Conservation (phyloP, 768 basidiomycete genomes). For the Neoboletus magnificus region DNA sequence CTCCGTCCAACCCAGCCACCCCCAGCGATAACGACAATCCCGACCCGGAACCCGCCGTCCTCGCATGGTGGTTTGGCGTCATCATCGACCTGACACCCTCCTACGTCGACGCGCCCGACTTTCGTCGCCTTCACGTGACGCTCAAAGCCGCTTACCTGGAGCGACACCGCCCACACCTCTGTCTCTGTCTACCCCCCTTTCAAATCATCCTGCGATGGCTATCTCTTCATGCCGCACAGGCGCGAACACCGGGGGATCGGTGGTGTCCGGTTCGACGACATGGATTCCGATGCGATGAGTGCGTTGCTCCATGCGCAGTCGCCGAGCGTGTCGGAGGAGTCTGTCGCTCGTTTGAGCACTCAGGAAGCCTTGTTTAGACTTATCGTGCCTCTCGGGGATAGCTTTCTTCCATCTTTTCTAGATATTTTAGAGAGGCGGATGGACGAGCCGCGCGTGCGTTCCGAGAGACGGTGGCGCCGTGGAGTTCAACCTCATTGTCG, state of each 20-base stretch:
- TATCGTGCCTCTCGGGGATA: conserved; percentile 39
- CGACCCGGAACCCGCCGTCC: conserved; percentile 6
- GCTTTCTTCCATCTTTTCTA: conserved; percentile 47
- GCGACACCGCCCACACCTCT: conserved; percentile 10
- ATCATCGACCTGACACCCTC: conserved; percentile 47
- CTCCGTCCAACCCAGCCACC: not conserved
- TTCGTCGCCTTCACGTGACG: conserved; percentile 43
- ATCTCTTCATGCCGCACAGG: conserved; percentile 53
- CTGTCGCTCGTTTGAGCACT: conserved; percentile 15
- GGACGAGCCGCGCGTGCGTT: conserved; percentile 22
- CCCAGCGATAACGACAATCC: not conserved
- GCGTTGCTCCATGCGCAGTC: conserved; percentile 20
- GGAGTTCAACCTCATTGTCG: conserved; percentile 65
- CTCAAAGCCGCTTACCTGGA: conserved; percentile 41
- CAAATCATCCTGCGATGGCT: conserved; percentile 54
- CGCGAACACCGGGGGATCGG: conserved; percentile 51
- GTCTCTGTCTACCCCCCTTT: conserved; percentile 40
- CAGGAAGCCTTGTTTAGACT: conserved; percentile 44
- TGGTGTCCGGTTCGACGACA: conserved; percentile 58
- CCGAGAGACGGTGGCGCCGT: conserved; percentile 48
- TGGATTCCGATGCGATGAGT: conserved; percentile 32
- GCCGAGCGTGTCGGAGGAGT: not conserved
- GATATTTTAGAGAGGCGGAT: conserved; percentile 41
- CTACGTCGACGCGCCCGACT: conserved; percentile 48
- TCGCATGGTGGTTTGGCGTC: conserved; percentile 28